These are phyloP conservation scores for Solanum ossicruentum DNA, from an alignment of 257 asterid species.

Conservation along the genomic window DNA sequence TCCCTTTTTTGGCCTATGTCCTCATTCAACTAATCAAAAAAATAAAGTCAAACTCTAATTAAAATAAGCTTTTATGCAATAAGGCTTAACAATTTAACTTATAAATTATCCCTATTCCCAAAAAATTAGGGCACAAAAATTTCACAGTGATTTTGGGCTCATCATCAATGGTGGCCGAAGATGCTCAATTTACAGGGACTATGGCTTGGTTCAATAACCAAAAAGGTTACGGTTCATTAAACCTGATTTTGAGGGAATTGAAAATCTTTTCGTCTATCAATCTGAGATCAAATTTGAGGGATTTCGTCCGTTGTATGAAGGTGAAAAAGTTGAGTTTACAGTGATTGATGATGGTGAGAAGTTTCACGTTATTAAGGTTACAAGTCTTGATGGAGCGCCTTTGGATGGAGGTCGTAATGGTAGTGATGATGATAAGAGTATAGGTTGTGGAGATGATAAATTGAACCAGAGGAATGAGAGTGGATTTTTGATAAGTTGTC, in stretches of 20 bases:
- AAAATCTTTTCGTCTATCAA: constrained; percentile 68
- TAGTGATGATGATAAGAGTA: neutral
- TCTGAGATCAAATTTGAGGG: constrained; percentile 70
- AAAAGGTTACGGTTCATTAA: constrained; percentile 69
- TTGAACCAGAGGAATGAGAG: constrained; percentile 8
- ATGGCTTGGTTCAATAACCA: constrained; percentile 45
- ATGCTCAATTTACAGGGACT: constrained; percentile 37
- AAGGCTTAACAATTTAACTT: neutral
- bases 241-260: constrained; percentile 46
- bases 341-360: constrained; percentile 33
- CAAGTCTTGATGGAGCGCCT: constrained; percentile 51
- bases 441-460: neutral
- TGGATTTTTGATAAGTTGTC: neutral
- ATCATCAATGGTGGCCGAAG: constrained; percentile 52
- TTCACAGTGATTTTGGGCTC: neutral
- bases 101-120: neutral
- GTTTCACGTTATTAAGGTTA: constrained; percentile 53
- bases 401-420: constrained; percentile 7
- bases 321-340: constrained; percentile 63
- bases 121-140: neutral
- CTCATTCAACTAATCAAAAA: neutral
- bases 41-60: neutral
- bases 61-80: neutral
- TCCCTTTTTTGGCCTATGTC: neutral
- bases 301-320: constrained; percentile 50